A percentile compares a stretch with the other conserved stretches of the same genome.
phyloP scores from a whole-genome alignment of 2,329 filamentous ascomycete genomes.

The Fusarium pininemorale region DNA sequence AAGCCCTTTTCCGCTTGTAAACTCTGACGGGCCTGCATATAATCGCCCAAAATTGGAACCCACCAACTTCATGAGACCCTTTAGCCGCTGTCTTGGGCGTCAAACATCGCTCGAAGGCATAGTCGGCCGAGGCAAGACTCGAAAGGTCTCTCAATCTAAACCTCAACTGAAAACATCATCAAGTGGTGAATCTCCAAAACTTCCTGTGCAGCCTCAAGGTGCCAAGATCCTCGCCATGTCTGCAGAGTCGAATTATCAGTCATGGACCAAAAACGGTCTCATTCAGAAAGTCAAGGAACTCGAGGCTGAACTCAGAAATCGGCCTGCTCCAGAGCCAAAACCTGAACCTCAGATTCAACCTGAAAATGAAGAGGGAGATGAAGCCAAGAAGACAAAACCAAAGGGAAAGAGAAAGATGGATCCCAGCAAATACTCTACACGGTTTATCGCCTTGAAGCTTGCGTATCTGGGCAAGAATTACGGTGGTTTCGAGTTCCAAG shows the following conservation, averaged over 20 bases:
- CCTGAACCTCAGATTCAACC: background rate
- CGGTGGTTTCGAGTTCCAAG: conserved; percentile 91
- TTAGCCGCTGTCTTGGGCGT: conserved; percentile 39
- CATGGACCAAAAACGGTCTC: conserved; percentile 75
- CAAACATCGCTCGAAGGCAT: conserved; percentile 38
- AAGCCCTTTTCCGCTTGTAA: conserved; percentile 39
- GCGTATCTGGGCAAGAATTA: conserved; percentile 93
- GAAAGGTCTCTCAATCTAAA: background rate
- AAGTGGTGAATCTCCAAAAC: conserved; percentile 36
- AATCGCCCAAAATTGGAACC: conserved; percentile 38
- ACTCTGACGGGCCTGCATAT: conserved; percentile 37
- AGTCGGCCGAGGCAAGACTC: conserved; percentile 20
- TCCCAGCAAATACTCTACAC: conserved; percentile 80
- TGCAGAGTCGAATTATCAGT: conserved; percentile 61
- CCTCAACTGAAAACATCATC: conserved; percentile 7
- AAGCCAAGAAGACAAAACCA: conserved; percentile 43
- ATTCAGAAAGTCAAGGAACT: conserved; percentile 73
- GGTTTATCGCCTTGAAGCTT: conserved; percentile 89
- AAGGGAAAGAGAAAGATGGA: conserved; percentile 71
- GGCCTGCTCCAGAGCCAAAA: conserved; percentile 44
- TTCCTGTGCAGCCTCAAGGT: conserved; percentile 19
- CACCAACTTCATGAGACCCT: conserved; percentile 44
- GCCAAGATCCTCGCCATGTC: conserved; percentile 44
- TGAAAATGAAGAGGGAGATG: conserved; percentile 1
- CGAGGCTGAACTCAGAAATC: conserved; percentile 70